These are phyloP conservation scores for Plectranthus barbatus DNA, from an alignment of 257 asterid species.

Conservation along the genomic window DNA sequence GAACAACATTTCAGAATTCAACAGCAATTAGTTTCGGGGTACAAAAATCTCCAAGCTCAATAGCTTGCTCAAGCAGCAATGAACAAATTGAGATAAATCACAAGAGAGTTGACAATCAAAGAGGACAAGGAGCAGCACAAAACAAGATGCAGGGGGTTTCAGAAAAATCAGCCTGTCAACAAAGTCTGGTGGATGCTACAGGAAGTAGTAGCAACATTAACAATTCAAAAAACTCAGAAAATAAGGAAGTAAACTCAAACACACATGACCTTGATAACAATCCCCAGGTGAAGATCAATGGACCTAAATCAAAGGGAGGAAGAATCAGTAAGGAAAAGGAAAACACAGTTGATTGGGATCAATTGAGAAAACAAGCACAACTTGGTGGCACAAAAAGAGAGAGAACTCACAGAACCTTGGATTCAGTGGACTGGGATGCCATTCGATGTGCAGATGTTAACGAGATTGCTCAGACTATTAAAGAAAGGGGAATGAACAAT, in stretches of 20 bases:
- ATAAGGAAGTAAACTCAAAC: slow-evolving; percentile 38
- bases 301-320: slow-evolving; percentile 38
- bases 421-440: slow-evolving; percentile 96
- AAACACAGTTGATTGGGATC: slow-evolving; percentile 61
- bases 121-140: slow-evolving; percentile 21
- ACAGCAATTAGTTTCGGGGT: slow-evolving; percentile 16
- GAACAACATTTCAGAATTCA: slow-evolving; percentile 25
- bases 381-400: slow-evolving; percentile 40
- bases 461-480: slow-evolving; percentile 77
- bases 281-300: slow-evolving; percentile 24
- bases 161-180: slow-evolving; percentile 19
- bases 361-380: slow-evolving; percentile 46
- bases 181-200: slow-evolving; percentile 29
- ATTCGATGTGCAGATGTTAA: slow-evolving; percentile 70
- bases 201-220: slow-evolving; percentile 34
- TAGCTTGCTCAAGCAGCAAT: slow-evolving; percentile 24
- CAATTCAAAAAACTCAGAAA: slow-evolving; percentile 30
- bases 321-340: slow-evolving; percentile 48
- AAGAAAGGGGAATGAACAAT: slow-evolving; percentile 96
- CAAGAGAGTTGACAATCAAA: slow-evolving; percentile 20
- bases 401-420: slow-evolving; percentile 49
- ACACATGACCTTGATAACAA: slow-evolving; percentile 15
- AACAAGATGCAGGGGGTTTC: slow-evolving; percentile 28
- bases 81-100: slow-evolving; percentile 23
- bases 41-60: slow-evolving; percentile 27